phyloP scores from a whole-genome alignment of 2,329 filamentous ascomycete genomes.

The Penicillium sp. region DNA sequence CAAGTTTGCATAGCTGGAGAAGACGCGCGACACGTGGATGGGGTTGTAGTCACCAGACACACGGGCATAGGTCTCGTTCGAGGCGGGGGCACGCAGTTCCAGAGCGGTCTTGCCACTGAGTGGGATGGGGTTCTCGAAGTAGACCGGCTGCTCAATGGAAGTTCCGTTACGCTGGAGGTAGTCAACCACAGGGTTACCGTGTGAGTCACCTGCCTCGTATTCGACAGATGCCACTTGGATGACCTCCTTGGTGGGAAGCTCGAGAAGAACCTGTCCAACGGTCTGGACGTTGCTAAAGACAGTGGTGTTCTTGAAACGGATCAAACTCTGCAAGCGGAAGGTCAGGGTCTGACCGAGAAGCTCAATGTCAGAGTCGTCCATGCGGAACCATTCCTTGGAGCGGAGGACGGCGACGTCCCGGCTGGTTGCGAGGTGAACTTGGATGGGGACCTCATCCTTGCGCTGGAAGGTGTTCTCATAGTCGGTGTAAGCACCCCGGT shows the following conservation, averaged over 20 bases:
- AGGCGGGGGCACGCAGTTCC: constrained; percentile 83
- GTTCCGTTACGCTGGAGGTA: constrained; percentile 90
- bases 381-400: constrained; percentile 96
- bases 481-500: constrained; percentile 88
- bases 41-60: constrained; percentile 99
- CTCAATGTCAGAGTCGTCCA: constrained; percentile 81
- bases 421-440: constrained; percentile 79
- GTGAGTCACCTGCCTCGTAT: constrained; percentile 85
- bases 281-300: constrained; percentile 92
- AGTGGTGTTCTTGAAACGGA: constrained; percentile 92
- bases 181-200: constrained; percentile 95
- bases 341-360: constrained; percentile 89
- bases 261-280: constrained; percentile 84
- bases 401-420: constrained; percentile 92
- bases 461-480: constrained; percentile 99
- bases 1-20: constrained; percentile 91
- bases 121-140: constrained; percentile 96
- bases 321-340: constrained; percentile 90
- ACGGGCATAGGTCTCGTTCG: constrained; percentile 96
- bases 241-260: constrained; percentile 94
- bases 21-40: constrained; percentile 96
- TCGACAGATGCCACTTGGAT: constrained; percentile 97
- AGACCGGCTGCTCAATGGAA: constrained; percentile 90
- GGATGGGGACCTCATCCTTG: constrained; percentile 92
- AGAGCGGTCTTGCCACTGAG: constrained; percentile 89